phyloP scores from a whole-genome alignment of 2,329 filamentous ascomycete genomes.

The Juglanconis juglandina region DNA sequence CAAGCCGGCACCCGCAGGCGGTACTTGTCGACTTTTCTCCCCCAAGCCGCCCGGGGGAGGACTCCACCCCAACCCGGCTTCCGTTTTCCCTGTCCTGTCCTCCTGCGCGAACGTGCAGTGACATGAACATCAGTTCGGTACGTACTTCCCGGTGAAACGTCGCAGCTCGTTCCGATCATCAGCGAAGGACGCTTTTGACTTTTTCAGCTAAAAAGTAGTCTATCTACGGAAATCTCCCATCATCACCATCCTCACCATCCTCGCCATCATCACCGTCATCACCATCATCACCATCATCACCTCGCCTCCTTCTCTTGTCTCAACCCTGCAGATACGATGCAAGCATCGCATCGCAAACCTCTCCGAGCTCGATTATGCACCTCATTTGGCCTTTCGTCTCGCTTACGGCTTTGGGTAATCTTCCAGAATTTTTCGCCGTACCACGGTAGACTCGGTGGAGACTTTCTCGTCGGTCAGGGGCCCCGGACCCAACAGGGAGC shows the following conservation, averaged over 20 bases:
- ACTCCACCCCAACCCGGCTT: constrained; percentile 11
- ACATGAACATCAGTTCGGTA: background rate
- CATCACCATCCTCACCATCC: no score
- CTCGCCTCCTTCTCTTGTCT: background rate
- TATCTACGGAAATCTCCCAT: no score
- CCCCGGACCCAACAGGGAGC: constrained; percentile 2
- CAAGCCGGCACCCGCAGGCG: background rate
- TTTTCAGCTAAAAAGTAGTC: background rate
- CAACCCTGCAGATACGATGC: background rate
- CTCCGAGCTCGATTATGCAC: background rate
- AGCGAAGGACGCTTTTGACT: background rate
- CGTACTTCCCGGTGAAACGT: background rate
- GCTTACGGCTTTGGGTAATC: constrained; percentile 16
- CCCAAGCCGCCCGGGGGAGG: constrained; percentile 4
- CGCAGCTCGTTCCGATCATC: background rate
- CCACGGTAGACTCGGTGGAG: background rate
- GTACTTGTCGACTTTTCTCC: background rate
- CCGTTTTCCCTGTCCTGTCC: constrained; percentile 1
- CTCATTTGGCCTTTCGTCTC: constrained; percentile 15
- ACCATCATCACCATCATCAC: background rate
- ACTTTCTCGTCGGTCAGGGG: constrained; percentile 1
- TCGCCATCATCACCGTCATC: background rate
- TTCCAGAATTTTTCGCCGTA: constrained; percentile 16
- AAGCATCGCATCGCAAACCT: background rate
- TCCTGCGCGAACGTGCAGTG: background rate